These are phyloP conservation scores for Buxus sempervirens DNA, from an alignment of 164 flowering plant genomes.

Conservation along the genomic window DNA sequence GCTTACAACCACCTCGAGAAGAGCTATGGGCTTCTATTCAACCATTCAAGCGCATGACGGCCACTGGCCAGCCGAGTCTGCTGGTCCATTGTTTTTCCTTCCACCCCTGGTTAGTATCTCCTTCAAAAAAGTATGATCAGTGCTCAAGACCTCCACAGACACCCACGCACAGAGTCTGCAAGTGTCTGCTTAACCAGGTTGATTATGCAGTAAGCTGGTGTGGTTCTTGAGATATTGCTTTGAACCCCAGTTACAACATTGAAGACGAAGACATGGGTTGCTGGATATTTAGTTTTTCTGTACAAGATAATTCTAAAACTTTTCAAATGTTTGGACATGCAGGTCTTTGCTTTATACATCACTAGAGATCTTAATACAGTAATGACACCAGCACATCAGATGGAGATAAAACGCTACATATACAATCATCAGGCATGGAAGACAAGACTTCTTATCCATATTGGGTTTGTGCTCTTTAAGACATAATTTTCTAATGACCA, in stretches of 20 bases:
- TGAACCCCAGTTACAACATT: no score
- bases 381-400: constrained; percentile 39
- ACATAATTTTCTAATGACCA: background rate
- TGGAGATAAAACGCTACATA: constrained; percentile 57
- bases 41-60: constrained; percentile 65
- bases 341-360: constrained; percentile 50
- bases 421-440: constrained; percentile 66
- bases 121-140: background rate
- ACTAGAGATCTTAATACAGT: constrained; percentile 47
- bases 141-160: no score
- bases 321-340: constrained; percentile 3
- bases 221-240: no score
- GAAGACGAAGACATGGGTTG: background rate
- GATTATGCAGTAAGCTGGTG: no score
- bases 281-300: background rate
- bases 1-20: constrained; percentile 32
- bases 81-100: constrained; percentile 21
- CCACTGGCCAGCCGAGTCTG: constrained; percentile 52
- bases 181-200: no score
- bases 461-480: background rate
- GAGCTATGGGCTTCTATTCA: constrained; percentile 42
- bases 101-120: constrained; percentile 18
- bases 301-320: background rate
- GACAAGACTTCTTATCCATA: background rate
- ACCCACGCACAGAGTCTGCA: background rate